Evolutionary conservation across 371 early-diverging fungal genomes (phyloP).

Genomic region (Capillidium rhysosporum): DNA sequence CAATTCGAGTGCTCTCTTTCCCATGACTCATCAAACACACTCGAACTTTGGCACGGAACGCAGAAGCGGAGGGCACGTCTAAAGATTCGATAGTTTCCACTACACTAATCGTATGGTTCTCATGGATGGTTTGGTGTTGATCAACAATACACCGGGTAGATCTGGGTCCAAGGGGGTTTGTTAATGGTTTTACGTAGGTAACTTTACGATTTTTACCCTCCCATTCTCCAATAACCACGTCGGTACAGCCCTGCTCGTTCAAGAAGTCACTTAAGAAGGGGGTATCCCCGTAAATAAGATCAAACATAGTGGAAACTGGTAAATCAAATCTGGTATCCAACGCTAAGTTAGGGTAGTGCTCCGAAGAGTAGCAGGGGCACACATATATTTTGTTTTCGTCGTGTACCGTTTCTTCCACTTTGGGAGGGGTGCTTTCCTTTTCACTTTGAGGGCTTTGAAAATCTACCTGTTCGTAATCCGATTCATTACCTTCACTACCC

Average conservation of each 20-base stretch:
- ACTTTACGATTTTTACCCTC: not conserved
- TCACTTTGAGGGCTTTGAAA: not conserved
- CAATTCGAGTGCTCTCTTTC: constrained; percentile 29
- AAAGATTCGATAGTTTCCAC: constrained; percentile 21
- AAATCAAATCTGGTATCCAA: not conserved
- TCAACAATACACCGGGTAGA: not conserved
- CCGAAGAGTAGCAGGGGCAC: not conserved
- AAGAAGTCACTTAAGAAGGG: not conserved
- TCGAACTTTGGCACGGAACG: constrained; percentile 50
- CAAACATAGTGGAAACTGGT: not conserved
- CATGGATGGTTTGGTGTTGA: not conserved
- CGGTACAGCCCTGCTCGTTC: not conserved
- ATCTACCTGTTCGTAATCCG: not conserved
- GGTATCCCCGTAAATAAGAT: not conserved
- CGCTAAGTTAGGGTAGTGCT: not conserved
- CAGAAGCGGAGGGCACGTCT: constrained; percentile 68
- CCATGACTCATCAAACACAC: constrained; percentile 69
- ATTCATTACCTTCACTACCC: not conserved
- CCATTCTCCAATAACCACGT: not conserved
- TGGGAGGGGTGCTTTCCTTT: not conserved
- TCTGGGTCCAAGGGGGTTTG: not conserved
- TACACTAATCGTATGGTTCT: not conserved
- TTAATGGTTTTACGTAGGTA: not conserved
- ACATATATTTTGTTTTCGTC: not conserved
- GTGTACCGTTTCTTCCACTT: too few relatives aligned